These are phyloP conservation scores for Sarcodon aspratus DNA, from an alignment of 768 basidiomycete species.

Conservation along the genomic window DNA sequence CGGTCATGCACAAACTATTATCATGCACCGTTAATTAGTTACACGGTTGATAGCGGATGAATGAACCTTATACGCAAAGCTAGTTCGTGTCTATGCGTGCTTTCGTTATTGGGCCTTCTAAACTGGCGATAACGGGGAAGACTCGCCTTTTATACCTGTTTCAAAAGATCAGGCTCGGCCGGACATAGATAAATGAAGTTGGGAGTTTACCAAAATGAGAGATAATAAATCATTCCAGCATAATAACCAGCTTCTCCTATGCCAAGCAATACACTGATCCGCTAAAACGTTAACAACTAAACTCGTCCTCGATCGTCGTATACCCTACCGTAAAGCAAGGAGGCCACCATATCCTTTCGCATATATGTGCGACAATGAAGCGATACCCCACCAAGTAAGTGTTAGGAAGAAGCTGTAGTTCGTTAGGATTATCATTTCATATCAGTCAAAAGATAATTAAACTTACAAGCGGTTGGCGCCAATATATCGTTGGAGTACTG, in stretches of 20 bases:
- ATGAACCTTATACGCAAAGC: slow-evolving; percentile 36
- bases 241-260: slow-evolving; percentile 55
- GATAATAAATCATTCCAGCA: slow-evolving; percentile 50
- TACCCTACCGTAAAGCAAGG: slow-evolving; percentile 32
- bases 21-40: neutral
- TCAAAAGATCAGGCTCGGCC: neutral
- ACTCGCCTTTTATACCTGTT: slow-evolving; percentile 20
- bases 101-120: too few relatives aligned
- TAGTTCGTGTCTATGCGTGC: slow-evolving; percentile 30
- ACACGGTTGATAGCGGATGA: neutral
- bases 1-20: slow-evolving; percentile 43
- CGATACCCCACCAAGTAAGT: slow-evolving; percentile 39
- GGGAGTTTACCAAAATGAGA: slow-evolving; percentile 36
- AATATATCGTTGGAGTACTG: slow-evolving; percentile 44
- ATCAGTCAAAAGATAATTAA: neutral
- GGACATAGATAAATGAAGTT: neutral
- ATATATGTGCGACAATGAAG: slow-evolving; percentile 41
- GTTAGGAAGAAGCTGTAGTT: slow-evolving; percentile 39
- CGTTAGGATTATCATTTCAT: neutral
- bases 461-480: slow-evolving; percentile 46
- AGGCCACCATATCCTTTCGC: slow-evolving; percentile 41
- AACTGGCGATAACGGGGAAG: too few relatives aligned
- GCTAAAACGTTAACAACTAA: neutral
- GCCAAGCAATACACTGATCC: slow-evolving; percentile 38
- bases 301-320: too few relatives aligned